These are phyloP conservation scores for Adenanthera pavonina DNA, from an alignment of 306 rosid genomes.

Conservation along the genomic window DNA sequence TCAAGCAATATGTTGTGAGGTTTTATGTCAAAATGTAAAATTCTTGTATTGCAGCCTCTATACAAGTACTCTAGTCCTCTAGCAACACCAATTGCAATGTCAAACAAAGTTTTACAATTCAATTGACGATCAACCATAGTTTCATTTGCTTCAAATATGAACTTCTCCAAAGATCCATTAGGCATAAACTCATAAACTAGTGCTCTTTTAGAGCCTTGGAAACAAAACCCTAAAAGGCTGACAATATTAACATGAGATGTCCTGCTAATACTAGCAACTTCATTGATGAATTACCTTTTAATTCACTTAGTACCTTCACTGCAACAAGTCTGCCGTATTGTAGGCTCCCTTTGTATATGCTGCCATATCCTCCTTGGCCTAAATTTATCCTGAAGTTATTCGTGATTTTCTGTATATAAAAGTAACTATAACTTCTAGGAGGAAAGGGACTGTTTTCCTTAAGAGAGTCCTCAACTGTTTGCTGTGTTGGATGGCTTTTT, in stretches of 20 bases:
- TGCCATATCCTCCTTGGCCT: slow-evolving; percentile 43
- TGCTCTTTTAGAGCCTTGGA: slow-evolving; percentile 19
- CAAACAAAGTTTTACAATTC: slow-evolving; percentile 23
- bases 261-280: slow-evolving; percentile 33
- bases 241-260: slow-evolving; percentile 41
- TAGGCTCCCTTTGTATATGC: slow-evolving; percentile 37
- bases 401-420: slow-evolving; percentile 24
- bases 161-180: slow-evolving; percentile 44
- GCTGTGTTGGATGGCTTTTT: background rate
- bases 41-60: background rate
- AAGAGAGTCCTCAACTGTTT: background rate
- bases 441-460: background rate
- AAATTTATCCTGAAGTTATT: slow-evolving; percentile 18
- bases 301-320: slow-evolving; percentile 32
- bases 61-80: slow-evolving; percentile 23
- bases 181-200: slow-evolving; percentile 41
- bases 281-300: slow-evolving; percentile 43
- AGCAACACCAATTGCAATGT: slow-evolving; percentile 39
- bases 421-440: slow-evolving; percentile 25
- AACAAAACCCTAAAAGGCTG: slow-evolving; percentile 27
- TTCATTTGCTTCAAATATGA: slow-evolving; percentile 16
- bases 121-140: background rate
- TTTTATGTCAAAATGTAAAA: slow-evolving; percentile 21
- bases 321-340: slow-evolving; percentile 4
- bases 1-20: slow-evolving; percentile 40